Evolutionary conservation across 2,329 filamentous ascomycete species (phyloP).

Genomic region (Penicillium aurantiogriseum): DNA sequence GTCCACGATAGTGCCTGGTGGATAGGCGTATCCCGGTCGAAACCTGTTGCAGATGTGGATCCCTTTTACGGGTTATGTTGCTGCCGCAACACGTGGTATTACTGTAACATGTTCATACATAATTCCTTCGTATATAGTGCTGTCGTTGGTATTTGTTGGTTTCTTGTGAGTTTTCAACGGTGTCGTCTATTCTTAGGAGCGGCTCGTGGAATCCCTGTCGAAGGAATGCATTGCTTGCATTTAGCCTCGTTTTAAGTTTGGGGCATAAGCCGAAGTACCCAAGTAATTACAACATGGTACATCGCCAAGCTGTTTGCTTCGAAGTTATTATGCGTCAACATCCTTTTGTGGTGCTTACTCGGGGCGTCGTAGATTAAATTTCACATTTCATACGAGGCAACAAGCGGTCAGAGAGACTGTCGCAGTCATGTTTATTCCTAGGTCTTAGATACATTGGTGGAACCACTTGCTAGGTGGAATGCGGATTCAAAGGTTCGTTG

Average conservation of each 20-base stretch:
- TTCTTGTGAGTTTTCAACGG: not conserved
- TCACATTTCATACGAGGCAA: not conserved
- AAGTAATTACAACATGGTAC: not conserved
- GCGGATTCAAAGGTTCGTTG: not conserved
- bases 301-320: not conserved
- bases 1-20: not conserved
- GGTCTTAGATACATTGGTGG: not conserved
- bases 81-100: slow-evolving; percentile 3
- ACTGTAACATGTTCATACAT: not conserved
- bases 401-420: not conserved
- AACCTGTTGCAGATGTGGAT: slow-evolving; percentile 1
- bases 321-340: not conserved
- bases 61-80: not conserved
- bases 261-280: not conserved
- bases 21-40: not conserved
- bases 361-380: too few species aligned
- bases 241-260: not conserved
- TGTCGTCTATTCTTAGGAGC: not conserved
- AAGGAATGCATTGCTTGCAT: slow-evolving; percentile 1
- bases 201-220: not conserved
- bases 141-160: not conserved
- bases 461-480: not conserved
- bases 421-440: not conserved
- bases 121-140: not conserved
- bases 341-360: not conserved